Evolutionary conservation across 495 filamentous ascomycete species (phyloP).

Genomic region (Choiromyces venosus): DNA sequence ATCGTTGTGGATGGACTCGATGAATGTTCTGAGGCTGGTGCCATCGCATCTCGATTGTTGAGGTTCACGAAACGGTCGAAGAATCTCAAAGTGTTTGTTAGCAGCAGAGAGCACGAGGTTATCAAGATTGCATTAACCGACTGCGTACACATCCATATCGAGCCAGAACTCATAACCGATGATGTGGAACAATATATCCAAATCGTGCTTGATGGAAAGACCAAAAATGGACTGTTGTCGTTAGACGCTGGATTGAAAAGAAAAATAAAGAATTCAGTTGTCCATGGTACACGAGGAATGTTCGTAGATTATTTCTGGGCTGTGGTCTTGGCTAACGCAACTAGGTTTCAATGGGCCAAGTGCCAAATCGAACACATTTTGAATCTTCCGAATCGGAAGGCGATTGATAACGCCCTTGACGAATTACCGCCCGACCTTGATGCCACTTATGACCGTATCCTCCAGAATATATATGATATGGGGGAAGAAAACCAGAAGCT

Average conservation of each 20-base stretch:
- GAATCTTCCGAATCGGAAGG: neutral
- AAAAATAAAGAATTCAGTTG: neutral
- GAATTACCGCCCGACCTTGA: conserved; percentile 41
- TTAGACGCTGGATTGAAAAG: neutral
- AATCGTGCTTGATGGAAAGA: neutral
- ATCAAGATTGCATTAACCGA: neutral
- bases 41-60: neutral
- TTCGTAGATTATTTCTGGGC: neutral
- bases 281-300: neutral
- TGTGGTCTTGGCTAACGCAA: neutral
- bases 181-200: neutral
- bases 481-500: conserved; percentile 20
- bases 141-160: neutral
- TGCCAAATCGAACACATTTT: neutral
- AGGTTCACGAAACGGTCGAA: neutral
- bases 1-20: neutral
- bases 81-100: neutral
- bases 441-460: conserved; percentile 42
- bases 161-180: neutral
- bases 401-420: conserved; percentile 34
- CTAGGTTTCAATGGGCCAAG: neutral
- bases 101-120: neutral
- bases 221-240: neutral
- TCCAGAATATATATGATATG: conserved; percentile 28
- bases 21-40: neutral